A percentile compares a stretch with the other conserved stretches of the same genome.
These are phyloP conservation scores for Monilinia vaccinii-corymbosi DNA, from an alignment of 2,329 filamentous ascomycete species.

Conservation along the genomic window DNA sequence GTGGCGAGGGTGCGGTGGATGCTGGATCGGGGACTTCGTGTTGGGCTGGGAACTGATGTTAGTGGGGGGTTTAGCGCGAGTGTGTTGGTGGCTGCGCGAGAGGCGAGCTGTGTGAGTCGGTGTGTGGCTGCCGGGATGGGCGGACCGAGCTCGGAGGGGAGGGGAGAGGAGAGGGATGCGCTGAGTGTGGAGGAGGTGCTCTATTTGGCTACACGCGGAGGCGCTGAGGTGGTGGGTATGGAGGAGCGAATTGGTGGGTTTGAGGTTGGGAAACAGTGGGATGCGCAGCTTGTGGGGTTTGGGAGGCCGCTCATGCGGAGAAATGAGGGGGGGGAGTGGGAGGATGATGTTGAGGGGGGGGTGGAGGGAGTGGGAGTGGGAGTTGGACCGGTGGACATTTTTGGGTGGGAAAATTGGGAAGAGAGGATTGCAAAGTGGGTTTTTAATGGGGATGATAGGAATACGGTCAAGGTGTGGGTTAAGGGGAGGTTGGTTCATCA, in stretches of 20 bases:
- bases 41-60: conserved; percentile 87
- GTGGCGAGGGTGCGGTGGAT: conserved; percentile 66
- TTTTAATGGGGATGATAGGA: conserved; percentile 86
- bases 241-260: conserved; percentile 67
- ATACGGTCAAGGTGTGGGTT: conserved; percentile 85
- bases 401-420: conserved; percentile 84
- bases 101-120: conserved; percentile 70
- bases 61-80: conserved; percentile 78
- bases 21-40: conserved; percentile 63
- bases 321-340: neutral
- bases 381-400: conserved; percentile 69
- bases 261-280: conserved; percentile 79
- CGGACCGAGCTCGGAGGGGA: conserved; percentile 32
- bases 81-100: conserved; percentile 73
- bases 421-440: conserved; percentile 90
- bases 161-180: conserved; percentile 43
- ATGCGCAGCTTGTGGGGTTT: conserved; percentile 74
- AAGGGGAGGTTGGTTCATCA: conserved; percentile 71
- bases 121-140: conserved; percentile 50
- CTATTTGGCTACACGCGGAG: conserved; percentile 80
- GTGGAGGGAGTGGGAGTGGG: too few species aligned
- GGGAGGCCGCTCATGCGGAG: conserved; percentile 18
- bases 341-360: conserved; percentile 17
- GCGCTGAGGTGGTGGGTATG: conserved; percentile 72
- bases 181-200: conserved; percentile 79